Evolutionary conservation across 2,329 filamentous ascomycete species (phyloP), one percentile per base, ranked within the genome.

Genomic region (Monascus ruber): DNA sequence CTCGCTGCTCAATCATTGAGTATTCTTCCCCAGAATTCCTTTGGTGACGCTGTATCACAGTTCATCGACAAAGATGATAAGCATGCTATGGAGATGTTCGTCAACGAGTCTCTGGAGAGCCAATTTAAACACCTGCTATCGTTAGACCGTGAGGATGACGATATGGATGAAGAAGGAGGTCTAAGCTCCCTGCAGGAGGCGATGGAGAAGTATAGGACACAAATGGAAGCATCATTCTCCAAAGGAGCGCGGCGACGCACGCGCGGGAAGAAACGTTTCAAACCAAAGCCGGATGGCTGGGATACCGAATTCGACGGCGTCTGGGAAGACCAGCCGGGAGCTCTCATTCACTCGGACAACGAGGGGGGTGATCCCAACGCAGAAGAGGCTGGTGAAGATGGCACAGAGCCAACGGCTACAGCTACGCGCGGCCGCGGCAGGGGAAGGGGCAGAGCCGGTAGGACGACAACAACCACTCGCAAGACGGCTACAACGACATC

Each of bases 31-130:
- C 85, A 94, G 52, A 91, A 88, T 26, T 83, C 83, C 0, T 95
- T 98, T 54, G 84, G 87, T 10, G 88, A 96, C 54, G 91, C 91
- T 0, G 86, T 98, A 4, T 81, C 80, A 35, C 84, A 94, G 44
- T 98, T 91, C 52, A 86, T 98, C 25, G 81, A 88, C 58, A 96
- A 96, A 50, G 86, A 94, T 48, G 91, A 98, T 65, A 94, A 88
- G 56, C 81, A 91, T 51, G 86, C 86, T 2, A 86, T 96, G 79
- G 79, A 88, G 54, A 69, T 79, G 33, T 89, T 89, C 50, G 80
- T 89, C 6, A 76, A 74, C 24, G 80, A 86, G 27, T 82, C 81
- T 9, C 66, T 89, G 2, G 71, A 76, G 2, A 77, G 73, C 24
- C 83, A 87, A 53, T 74, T 88, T 11, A 78, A 79, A 48, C 74